Base-by-base conservation (phyloP, 2,329 filamentous ascomycete species). In the Epicoccum sorghinum region DNA sequence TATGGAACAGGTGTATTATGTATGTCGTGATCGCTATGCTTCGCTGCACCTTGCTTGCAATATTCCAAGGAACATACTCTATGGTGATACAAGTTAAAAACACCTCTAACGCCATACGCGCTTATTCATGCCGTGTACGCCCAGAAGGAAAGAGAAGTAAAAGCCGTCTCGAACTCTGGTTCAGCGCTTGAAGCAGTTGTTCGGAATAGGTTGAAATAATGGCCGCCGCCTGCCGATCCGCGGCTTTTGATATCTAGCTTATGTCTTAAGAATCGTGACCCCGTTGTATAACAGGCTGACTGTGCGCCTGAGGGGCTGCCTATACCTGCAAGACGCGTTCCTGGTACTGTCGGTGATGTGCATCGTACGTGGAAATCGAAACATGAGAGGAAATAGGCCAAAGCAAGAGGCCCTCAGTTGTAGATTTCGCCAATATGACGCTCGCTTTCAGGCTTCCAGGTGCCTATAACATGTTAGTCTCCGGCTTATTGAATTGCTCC, bases 371-470 rank as follows among this genome's bases (percentile, higher is more conserved):
- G 25, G 3, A 12, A 4, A 30, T 42, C 14, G 14, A 23, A 7
- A 9, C 18, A 3, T 25, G 22, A 33, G 14, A 40, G 38, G n/a
- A 7, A 30, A 7, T 33, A 33, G 2, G 37, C 13, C 25, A 14
- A 38, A 14, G 46, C 33, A 10, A 27, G 12, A 37, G 2, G 22
- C 4, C 22, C 56, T 69, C 57, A 72, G 53, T 58, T 62, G 59
- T 62, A 71, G 38, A 64, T 66, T 45, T 72, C 59, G 51, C 71
- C 71, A 59, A 74, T 71, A 53, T 74, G 71, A 42, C 71, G 69
- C 47, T 67, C 59, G 18, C 55, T 63, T 14, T 74, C 69, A 30
- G 71, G 71, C 47, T 74, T 74, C 71, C 71, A 74, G 46, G 69
- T 71, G 25, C 71, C 71, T 74, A 38, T 49, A 37, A 14, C 42